Percentiles rank a stretch among this genome's conserved stretches.
Conservation (phyloP, 306 rosid genomes). For the Boehmeria nivea region DNA sequence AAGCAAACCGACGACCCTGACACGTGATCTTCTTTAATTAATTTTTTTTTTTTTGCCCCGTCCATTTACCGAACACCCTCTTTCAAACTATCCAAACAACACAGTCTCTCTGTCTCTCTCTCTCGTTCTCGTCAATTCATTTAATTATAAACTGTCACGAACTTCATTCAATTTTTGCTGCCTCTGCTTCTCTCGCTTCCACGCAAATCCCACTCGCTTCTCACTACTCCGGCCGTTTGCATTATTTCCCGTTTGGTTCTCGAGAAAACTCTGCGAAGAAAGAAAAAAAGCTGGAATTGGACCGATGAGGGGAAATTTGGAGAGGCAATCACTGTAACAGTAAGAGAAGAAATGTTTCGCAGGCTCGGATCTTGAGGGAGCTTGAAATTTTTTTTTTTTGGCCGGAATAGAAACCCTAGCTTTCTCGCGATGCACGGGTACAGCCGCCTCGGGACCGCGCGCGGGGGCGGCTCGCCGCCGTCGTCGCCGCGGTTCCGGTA, state of each 20-base stretch:
- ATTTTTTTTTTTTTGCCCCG: too few relatives aligned
- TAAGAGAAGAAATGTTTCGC: background rate
- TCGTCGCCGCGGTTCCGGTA: constrained; percentile 68
- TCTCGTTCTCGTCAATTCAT: background rate
- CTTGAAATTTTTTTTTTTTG: background rate
- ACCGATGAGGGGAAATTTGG: background rate
- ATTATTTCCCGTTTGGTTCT: constrained; percentile 12
- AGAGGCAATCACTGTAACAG: background rate
- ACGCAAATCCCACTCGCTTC: background rate
- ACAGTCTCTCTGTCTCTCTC: background rate
- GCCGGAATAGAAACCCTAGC: constrained; percentile 11
- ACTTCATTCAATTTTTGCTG: background rate
- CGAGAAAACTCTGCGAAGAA: background rate
- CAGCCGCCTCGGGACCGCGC: constrained; percentile 54
- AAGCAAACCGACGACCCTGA: background rate
- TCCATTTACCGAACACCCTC: too few relatives aligned
- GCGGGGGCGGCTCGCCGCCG: constrained; percentile 52
- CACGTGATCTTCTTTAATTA: background rate
- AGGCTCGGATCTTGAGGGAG: constrained; percentile 16
- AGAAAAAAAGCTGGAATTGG: background rate
- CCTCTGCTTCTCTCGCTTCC: background rate
- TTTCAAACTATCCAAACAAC: too few relatives aligned
- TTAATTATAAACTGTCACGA: background rate
- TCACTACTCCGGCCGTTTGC: background rate
- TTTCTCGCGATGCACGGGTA: constrained; percentile 55